These are phyloP conservation scores for Haplographium delicatum DNA, from an alignment of 495 filamentous ascomycete genomes.

Conservation along the genomic window DNA sequence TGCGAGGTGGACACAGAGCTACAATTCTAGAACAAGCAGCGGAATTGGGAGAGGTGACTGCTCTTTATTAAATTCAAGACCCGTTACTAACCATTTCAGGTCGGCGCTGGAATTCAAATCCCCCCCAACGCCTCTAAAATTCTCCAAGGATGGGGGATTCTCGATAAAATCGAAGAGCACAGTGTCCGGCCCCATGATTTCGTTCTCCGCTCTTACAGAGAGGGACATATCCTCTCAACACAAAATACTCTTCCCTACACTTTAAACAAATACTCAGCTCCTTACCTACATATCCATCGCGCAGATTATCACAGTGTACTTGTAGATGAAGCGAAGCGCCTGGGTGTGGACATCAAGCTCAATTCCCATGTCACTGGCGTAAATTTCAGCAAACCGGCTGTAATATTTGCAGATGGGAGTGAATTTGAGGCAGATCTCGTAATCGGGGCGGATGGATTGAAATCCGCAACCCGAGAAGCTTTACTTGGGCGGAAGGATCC, in stretches of 20 bases:
- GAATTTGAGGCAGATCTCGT: constrained; percentile 43
- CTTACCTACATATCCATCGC: constrained; percentile 53
- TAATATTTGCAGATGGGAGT: constrained; percentile 28
- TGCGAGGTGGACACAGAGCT: too few relatives aligned
- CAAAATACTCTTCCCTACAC: constrained; percentile 38
- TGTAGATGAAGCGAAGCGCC: constrained; percentile 40
- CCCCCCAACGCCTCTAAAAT: constrained; percentile 48
- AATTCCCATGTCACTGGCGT: constrained; percentile 32
- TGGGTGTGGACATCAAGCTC: constrained; percentile 45
- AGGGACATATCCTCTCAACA: constrained; percentile 33
- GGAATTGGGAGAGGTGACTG: too few relatives aligned
- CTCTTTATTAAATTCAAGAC: too few relatives aligned
- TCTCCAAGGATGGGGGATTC: constrained; percentile 36
- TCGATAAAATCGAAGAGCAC: constrained; percentile 26
- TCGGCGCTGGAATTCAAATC: constrained; percentile 56
- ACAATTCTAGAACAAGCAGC: too few relatives aligned
- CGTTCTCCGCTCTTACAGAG: constrained; percentile 36
- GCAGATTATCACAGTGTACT: constrained; percentile 51
- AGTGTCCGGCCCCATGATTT: constrained; percentile 31
- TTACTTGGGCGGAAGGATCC: constrained; percentile 36
- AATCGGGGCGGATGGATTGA: constrained; percentile 53
- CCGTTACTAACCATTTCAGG: too few relatives aligned
- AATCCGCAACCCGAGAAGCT: constrained; percentile 43
- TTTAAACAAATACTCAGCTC: constrained; percentile 37
- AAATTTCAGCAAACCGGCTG: constrained; percentile 30